Evolutionary conservation across 768 basidiomycete species (phyloP), one percentile per base, ranked within the genome.

Genomic region (Gloeopeniophorella convolvens): DNA sequence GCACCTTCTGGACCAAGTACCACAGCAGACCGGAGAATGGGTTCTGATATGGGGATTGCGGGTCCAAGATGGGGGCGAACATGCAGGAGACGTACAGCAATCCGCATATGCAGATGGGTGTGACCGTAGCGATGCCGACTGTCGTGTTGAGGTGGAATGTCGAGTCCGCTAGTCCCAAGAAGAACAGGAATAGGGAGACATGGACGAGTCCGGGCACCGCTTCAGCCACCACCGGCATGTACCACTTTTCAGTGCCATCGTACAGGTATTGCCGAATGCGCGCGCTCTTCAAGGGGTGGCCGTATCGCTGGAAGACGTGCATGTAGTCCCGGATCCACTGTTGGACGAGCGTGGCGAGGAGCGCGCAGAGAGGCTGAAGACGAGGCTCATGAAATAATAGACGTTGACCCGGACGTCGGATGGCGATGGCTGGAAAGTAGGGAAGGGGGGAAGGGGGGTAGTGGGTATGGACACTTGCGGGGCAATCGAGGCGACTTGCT

Each of bases 111-210:
- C n/a, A 15, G 11, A 60, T 50, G 3, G 45, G 50, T 4, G 45
- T 10, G 5, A 52, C 15, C 5, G 48, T 49, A 4, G 39, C 23
- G 3, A 47, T 13, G 1, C 54, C 54, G 10, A 61, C 49, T 3
- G 27, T n/a, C 2, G 1, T 30, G 33, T 61, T 56, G 36, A 59
- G 59, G 7, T 69, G 62, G 42, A 60, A 58, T 23, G 77, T 61
- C 55, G 76, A 73, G 18, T 69, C 67, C 28, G 75, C 60, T 18
- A 80, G 65, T 27, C 74, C 72, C 26, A 70, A 65, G 60, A 80
- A 71, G 62, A 78, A 77, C 4, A 77, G 64, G n/a, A 75, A 66
- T n/a, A 77, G 65, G 1, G 76, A 73, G 5, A 73, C 59, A 50
- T 78, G 76, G 16, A 79, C 67, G 13, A 78, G 66, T 16, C 70